phyloP scores from a whole-genome alignment of 495 filamentous ascomycete genomes.

The Articulospora tetracladia region DNA sequence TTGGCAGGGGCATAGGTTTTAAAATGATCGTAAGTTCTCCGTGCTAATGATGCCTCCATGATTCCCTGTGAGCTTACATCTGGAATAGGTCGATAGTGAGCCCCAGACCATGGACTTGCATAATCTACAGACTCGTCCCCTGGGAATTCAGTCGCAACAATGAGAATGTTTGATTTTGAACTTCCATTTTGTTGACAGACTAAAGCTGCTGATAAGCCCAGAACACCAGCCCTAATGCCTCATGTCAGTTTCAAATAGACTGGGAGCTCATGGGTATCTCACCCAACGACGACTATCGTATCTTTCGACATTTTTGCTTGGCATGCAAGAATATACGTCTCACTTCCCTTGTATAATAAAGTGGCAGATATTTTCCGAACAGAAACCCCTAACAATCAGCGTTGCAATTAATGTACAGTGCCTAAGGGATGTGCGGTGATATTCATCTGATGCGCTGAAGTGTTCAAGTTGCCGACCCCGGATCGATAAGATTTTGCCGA shows the following conservation, averaged over 20 bases:
- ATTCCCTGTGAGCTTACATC: neutral
- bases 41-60: neutral
- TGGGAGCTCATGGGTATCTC: neutral
- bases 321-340: too few species aligned
- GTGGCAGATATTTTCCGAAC: too few species aligned
- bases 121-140: neutral
- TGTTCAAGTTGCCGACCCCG: too few species aligned
- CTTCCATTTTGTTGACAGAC: neutral
- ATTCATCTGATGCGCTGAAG: too few species aligned
- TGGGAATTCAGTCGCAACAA: neutral
- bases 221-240: neutral
- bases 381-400: too few species aligned
- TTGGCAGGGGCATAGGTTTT: conserved; percentile 24
- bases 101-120: neutral
- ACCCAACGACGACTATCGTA: neutral
- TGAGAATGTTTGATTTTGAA: neutral
- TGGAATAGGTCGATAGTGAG: neutral
- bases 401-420: too few species aligned
- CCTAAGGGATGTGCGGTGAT: too few species aligned
- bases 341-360: too few species aligned
- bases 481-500: too few species aligned
- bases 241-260: neutral
- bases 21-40: neutral
- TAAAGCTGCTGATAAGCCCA: neutral
- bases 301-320: too few species aligned